Evolutionary conservation across 129 eudicot species (phyloP).

Genomic region (Ambrosia trifida): DNA sequence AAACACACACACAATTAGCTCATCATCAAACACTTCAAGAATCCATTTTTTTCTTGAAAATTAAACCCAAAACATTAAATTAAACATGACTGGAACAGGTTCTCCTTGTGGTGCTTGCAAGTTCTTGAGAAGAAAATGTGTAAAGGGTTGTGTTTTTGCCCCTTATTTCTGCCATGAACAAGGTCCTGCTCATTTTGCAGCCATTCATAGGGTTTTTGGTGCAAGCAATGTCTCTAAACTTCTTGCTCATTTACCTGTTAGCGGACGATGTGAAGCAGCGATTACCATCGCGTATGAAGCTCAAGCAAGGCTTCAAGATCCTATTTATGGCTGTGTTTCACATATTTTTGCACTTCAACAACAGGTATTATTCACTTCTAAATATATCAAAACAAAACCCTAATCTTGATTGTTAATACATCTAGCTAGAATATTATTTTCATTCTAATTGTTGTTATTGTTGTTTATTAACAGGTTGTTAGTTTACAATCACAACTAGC

Average conservation of each 20-base stretch:
- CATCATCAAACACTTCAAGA: constrained; percentile 29
- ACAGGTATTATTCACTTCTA: constrained; percentile 50
- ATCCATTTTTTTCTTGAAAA: background rate
- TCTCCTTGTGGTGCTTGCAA: constrained; percentile 99
- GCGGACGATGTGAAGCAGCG: constrained; percentile 88
- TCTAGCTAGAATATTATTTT: constrained; percentile 5
- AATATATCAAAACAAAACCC: constrained; percentile 24
- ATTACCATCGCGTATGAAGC: constrained; percentile 94
- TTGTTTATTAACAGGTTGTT: constrained; percentile 58
- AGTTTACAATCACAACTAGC: constrained; percentile 87
- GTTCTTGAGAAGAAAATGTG: constrained; percentile 96
- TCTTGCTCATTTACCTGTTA: constrained; percentile 79
- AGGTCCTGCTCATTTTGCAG: constrained; percentile 92
- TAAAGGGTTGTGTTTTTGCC: constrained; percentile 89
- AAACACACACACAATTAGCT: constrained; percentile 40
- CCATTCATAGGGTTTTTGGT: constrained; percentile 95
- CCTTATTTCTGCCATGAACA: constrained; percentile 98
- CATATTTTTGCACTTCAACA: constrained; percentile 96
- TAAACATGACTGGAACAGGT: constrained; percentile 80
- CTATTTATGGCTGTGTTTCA: constrained; percentile 95
- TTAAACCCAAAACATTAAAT: constrained; percentile 4
- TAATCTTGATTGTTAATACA: constrained; percentile 6
- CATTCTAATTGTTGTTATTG: constrained; percentile 9
- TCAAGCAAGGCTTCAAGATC: constrained; percentile 96
- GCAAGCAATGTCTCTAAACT: constrained; percentile 96